Percentiles rank a stretch among this genome's conserved stretches.
phyloP scores from a whole-genome alignment of 208 protist species.

The Trypanosoma platydactyli region DNA sequence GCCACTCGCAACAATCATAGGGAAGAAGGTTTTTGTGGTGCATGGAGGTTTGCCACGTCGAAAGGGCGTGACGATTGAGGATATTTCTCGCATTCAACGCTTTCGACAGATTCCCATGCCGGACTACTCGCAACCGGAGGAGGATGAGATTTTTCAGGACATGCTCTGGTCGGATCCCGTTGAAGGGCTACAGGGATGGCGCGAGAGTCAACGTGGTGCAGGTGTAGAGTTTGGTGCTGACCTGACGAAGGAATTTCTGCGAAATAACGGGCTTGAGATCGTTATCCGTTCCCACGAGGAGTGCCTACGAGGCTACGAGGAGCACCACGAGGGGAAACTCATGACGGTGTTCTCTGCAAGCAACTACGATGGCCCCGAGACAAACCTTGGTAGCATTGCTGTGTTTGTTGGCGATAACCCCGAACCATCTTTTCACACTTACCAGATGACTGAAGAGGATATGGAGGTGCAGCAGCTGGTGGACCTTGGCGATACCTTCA shows the following conservation, averaged over 20 bases:
- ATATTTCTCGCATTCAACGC: constrained; percentile 84
- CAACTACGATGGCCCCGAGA: constrained; percentile 96
- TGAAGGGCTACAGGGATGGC: constrained; percentile 73
- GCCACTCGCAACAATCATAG: constrained; percentile 81
- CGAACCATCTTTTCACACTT: constrained; percentile 75
- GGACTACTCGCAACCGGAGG: constrained; percentile 82
- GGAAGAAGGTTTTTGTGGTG: constrained; percentile 80
- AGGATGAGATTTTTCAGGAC: constrained; percentile 96
- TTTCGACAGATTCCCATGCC: constrained; percentile 90
- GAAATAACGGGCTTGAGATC: constrained; percentile 92
- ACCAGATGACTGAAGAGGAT: constrained; percentile 77
- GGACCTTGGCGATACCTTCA: constrained; percentile 51
- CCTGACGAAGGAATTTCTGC: constrained; percentile 92
- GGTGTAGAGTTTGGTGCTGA: constrained; percentile 95
- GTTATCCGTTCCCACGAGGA: constrained; percentile 96
- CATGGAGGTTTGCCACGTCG: constrained; percentile 84
- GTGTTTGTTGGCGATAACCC: constrained; percentile 74
- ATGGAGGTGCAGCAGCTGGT: constrained; percentile 62
- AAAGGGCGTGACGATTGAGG: constrained; percentile 73
- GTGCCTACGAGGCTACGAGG: constrained; percentile 92
- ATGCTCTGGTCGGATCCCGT: constrained; percentile 96
- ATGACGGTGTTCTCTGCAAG: constrained; percentile 98
- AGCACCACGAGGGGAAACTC: constrained; percentile 90
- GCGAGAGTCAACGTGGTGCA: constrained; percentile 92
- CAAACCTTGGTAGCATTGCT: constrained; percentile 77